Evolutionary conservation across 2,329 filamentous ascomycete species (phyloP).

Genomic region (Pseudogymnoascus pannorum): DNA sequence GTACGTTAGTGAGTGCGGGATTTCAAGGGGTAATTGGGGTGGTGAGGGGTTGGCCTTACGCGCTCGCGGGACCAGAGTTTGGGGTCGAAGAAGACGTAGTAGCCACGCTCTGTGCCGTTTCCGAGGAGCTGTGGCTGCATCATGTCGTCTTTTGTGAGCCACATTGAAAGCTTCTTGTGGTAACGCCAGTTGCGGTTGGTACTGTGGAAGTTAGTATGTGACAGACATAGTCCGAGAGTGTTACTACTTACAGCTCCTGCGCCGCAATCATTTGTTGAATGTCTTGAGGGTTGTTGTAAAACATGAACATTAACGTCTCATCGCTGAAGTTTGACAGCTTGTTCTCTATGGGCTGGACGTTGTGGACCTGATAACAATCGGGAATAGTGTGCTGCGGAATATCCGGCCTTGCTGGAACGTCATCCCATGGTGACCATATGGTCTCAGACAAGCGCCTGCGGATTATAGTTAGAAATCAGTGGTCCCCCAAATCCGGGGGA

Average conservation of each 20-base stretch:
- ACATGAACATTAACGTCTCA: slow-evolving; percentile 63
- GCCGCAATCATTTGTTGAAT: slow-evolving; percentile 57
- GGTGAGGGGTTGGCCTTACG: slow-evolving; percentile 36
- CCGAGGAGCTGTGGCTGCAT: slow-evolving; percentile 56
- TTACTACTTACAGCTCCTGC: slow-evolving; percentile 47
- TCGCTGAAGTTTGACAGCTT: slow-evolving; percentile 62
- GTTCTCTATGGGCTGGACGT: slow-evolving; percentile 56
- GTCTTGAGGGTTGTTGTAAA: slow-evolving; percentile 59
- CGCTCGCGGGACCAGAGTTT: slow-evolving; percentile 55
- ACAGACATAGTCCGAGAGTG: neutral
- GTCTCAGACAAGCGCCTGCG: slow-evolving; percentile 44
- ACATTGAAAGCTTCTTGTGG: slow-evolving; percentile 59
- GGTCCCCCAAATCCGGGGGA: too few relatives aligned
- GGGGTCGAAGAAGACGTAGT: slow-evolving; percentile 60
- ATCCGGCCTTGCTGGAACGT: slow-evolving; percentile 49
- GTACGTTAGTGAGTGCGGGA: neutral
- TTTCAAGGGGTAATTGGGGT: neutral
- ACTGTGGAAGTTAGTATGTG: slow-evolving; percentile 30
- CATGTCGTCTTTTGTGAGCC: slow-evolving; percentile 61
- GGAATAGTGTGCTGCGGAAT: slow-evolving; percentile 52
- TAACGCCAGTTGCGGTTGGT: slow-evolving; percentile 60
- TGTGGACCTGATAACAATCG: slow-evolving; percentile 60
- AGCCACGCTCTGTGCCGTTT: slow-evolving; percentile 54
- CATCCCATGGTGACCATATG: slow-evolving; percentile 54
- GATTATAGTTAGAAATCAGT: slow-evolving; percentile 13